Percentiles rank a stretch among this genome's conserved stretches.
These are phyloP conservation scores for Rhododendron vialii DNA, from an alignment of 148 eudicot genomes.

Conservation along the genomic window DNA sequence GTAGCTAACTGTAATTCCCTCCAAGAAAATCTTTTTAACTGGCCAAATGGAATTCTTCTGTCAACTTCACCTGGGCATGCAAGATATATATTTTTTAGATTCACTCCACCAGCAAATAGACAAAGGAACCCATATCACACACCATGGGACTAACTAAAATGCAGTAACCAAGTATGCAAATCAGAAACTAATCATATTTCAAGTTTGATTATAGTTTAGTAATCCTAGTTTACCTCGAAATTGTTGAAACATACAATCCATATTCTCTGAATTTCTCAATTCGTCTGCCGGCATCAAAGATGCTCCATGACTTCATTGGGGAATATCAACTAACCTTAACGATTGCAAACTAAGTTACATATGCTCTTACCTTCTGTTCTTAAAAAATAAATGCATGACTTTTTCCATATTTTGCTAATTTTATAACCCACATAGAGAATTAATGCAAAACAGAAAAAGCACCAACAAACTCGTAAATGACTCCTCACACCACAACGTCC, in stretches of 20 bases:
- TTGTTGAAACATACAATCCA: neutral
- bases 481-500: neutral
- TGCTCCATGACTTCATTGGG: neutral
- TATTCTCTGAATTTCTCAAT: neutral
- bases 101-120: neutral
- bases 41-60: constrained; percentile 83
- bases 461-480: neutral
- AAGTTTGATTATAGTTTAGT: neutral
- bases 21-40: constrained; percentile 85
- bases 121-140: neutral
- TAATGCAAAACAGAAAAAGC: neutral
- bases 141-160: neutral
- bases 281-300: neutral
- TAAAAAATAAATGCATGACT: neutral
- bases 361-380: neutral
- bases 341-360: neutral
- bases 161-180: neutral
- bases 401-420: neutral
- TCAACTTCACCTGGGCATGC: constrained; percentile 79
- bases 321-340: neutral
- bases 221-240: neutral
- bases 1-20: constrained; percentile 96
- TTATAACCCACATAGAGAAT: neutral
- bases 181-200: neutral
- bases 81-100: neutral